phyloP scores from a whole-genome alignment of 306 rosid genomes.

The Vicia faba region DNA sequence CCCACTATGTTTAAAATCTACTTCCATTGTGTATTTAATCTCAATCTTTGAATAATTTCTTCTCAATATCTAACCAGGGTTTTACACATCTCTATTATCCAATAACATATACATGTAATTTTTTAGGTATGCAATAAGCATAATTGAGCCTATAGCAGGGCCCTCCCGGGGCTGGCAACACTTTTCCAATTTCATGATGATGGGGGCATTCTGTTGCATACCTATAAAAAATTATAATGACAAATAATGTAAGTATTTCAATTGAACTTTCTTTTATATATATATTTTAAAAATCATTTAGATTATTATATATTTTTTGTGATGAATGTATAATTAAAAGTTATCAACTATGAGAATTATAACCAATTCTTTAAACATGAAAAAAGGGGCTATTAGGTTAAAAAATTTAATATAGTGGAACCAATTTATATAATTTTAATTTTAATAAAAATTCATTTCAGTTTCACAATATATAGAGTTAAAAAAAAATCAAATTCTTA shows the following conservation, averaged over 20 bases:
- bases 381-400: too few relatives aligned
- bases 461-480: not conserved
- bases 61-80: constrained; percentile 4
- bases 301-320: too few relatives aligned
- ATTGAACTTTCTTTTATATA: too few relatives aligned
- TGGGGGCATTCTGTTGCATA: constrained; percentile 22
- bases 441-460: not conserved
- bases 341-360: too few relatives aligned
- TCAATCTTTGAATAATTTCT: constrained; percentile 7
- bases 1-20: constrained; percentile 40
- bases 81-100: not conserved
- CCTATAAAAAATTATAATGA: not conserved
- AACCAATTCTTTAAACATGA: too few relatives aligned
- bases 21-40: constrained; percentile 31
- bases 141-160: constrained; percentile 38
- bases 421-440: too few relatives aligned
- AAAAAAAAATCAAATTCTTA: not conserved
- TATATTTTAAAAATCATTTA: too few relatives aligned
- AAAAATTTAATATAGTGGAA: too few relatives aligned
- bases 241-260: too few relatives aligned
- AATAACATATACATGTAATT: too few relatives aligned
- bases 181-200: constrained; percentile 34
- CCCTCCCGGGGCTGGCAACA: constrained; percentile 29
- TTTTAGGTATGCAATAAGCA: constrained; percentile 30
- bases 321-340: too few relatives aligned